A percentile compares a stretch with the other conserved stretches of the same genome.
Conservation (phyloP, 148 eudicot species). For the Agrostemma githago region DNA sequence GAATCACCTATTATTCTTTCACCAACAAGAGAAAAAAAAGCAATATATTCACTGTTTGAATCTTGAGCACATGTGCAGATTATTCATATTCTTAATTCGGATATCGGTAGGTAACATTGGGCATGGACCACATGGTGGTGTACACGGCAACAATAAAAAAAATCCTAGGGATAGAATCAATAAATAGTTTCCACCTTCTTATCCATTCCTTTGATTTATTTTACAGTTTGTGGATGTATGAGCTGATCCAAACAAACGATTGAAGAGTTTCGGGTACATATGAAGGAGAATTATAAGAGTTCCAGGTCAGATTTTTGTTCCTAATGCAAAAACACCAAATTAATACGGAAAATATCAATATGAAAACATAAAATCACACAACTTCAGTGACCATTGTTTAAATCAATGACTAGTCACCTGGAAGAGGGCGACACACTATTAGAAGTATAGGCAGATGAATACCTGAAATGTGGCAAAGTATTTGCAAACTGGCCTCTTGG, state of each 20-base stretch:
- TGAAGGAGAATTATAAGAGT: background rate
- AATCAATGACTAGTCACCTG: background rate
- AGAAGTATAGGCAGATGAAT: slow-evolving; percentile 20
- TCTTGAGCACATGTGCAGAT: background rate
- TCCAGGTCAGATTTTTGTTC: background rate
- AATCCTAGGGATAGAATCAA: background rate
- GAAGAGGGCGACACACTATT: background rate
- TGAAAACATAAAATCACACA: background rate
- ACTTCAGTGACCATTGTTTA: background rate
- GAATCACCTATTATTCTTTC: slow-evolving; percentile 21
- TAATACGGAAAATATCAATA: background rate
- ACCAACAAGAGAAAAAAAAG: slow-evolving; percentile 1
- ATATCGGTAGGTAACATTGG: background rate
- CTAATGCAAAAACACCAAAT: background rate
- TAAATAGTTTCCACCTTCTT: background rate
- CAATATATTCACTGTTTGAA: background rate
- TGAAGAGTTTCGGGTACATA: background rate
- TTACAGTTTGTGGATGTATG: background rate
- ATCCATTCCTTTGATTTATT: background rate
- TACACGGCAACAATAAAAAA: background rate
- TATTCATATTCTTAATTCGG: background rate
- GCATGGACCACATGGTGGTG: background rate
- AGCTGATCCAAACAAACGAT: background rate
- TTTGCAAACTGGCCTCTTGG: slow-evolving; percentile 62
- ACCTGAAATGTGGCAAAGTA: slow-evolving; percentile 77